Conservation (phyloP, 176 grass and related monocot species). For the Poa annua region DNA sequence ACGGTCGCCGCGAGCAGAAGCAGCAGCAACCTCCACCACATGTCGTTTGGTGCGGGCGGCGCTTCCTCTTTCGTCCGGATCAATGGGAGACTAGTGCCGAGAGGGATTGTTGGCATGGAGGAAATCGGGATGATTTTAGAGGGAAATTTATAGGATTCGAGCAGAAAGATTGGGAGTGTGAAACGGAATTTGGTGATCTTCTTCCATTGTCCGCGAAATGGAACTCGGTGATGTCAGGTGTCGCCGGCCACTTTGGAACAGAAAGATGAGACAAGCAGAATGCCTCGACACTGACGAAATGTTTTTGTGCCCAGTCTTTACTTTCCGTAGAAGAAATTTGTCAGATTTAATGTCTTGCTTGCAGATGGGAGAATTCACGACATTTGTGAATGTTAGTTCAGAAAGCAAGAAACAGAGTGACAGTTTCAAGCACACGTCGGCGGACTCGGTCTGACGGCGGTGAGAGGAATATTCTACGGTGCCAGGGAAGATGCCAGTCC, state of each 20-base stretch:
- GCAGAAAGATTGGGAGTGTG: background rate
- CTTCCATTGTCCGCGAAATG: background rate
- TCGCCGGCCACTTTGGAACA: conserved; percentile 7
- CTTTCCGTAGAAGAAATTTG: background rate
- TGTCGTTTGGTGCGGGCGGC: background rate
- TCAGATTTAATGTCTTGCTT: too few species aligned
- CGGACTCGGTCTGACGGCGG: background rate
- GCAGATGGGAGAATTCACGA: too few species aligned
- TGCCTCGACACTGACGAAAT: background rate
- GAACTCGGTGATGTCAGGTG: background rate
- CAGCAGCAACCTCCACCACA: background rate
- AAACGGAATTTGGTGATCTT: background rate
- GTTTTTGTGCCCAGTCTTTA: background rate
- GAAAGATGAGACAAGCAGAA: background rate
- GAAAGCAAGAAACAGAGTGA: background rate
- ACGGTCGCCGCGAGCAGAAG: background rate
- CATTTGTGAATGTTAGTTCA: background rate
- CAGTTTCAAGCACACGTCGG: background rate
- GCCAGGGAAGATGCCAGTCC: background rate
- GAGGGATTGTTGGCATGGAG: background rate
- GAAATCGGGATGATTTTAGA: background rate
- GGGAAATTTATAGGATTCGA: conserved; percentile 39
- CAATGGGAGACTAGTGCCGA: background rate
- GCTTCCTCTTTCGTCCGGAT: background rate
- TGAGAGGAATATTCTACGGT: background rate